A percentile compares a stretch with the other conserved stretches of the same genome.
Conservation (phyloP, 129 eudicot species). For the Logfia minima region DNA sequence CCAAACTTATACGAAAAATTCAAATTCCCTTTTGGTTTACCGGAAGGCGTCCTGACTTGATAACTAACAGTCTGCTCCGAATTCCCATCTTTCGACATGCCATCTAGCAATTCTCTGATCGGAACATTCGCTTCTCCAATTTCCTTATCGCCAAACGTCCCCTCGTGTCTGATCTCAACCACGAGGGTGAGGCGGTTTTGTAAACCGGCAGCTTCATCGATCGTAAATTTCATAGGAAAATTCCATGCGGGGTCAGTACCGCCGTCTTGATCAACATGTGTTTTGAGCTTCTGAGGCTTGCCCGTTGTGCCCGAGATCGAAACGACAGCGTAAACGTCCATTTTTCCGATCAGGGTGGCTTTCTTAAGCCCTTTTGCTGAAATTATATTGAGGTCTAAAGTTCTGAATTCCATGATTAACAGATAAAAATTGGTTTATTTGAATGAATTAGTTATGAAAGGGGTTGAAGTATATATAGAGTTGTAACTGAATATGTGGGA, state of each 20-base stretch:
- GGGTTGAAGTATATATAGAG: conserved; percentile 18
- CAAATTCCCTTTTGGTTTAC: conserved; percentile 53
- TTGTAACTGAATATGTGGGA: conserved; percentile 18
- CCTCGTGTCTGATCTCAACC: conserved; percentile 45
- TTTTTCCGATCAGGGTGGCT: conserved; percentile 51
- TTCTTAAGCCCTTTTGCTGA: conserved; percentile 64
- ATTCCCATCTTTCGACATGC: conserved; percentile 12
- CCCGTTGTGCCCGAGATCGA: conserved; percentile 49
- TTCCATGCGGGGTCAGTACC: conserved; percentile 69
- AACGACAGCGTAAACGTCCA: conserved; percentile 64
- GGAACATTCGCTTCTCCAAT: conserved; percentile 58
- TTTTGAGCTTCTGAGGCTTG: conserved; percentile 36
- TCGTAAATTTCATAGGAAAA: conserved; percentile 51
- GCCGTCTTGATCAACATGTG: conserved; percentile 49
- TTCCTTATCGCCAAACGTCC: conserved; percentile 53
- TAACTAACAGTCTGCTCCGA: conserved; percentile 41
- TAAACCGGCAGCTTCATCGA: conserved; percentile 51
- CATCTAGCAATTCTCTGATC: conserved; percentile 45
- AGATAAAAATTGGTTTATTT: background rate
- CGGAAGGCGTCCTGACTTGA: conserved; percentile 54
- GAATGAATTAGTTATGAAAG: background rate
- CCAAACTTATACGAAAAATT: conserved; percentile 50
- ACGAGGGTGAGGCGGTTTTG: conserved; percentile 43
- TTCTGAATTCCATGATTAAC: conserved; percentile 26
- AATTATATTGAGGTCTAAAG: conserved; percentile 48